phyloP scores from a whole-genome alignment of 345 rosid species.

The Diplotaxis tenuifolia region DNA sequence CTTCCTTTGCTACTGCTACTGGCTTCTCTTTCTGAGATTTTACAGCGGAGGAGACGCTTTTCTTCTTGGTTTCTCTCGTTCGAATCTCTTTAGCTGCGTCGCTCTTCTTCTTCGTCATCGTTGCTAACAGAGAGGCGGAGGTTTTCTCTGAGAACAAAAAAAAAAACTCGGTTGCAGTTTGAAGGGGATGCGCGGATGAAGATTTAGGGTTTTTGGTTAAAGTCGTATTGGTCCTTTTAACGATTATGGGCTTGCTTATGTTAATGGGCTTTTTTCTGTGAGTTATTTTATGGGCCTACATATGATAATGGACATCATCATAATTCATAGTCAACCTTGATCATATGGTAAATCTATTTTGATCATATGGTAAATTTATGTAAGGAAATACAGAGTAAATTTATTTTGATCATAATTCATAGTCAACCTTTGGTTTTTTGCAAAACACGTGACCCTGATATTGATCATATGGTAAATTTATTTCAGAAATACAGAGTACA shows the following conservation, averaged over 20 bases:
- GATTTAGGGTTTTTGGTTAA: constrained; percentile 29
- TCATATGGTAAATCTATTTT: neutral
- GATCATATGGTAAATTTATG: neutral
- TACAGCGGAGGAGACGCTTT: neutral
- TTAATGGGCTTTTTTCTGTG: neutral
- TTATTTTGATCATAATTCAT: no score
- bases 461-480: neutral
- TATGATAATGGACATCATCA: no score
- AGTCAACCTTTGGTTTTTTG: no score
- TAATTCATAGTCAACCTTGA: no score
- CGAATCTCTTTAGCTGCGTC: neutral
- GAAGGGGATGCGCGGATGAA: neutral
- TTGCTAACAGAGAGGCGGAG: constrained; percentile 12
- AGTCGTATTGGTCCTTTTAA: neutral
- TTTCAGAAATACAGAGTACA: neutral
- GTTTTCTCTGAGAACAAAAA: neutral
- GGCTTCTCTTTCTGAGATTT: constrained; percentile 14
- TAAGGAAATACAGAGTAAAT: neutral
- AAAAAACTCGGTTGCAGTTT: neutral
- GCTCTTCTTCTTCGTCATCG: constrained; percentile 19
- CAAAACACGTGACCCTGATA: no score
- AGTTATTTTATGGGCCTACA: neutral
- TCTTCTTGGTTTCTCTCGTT: neutral
- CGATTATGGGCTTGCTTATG: constrained; percentile 7
- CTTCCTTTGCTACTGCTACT: neutral